phyloP scores from a whole-genome alignment of 2,329 filamentous ascomycete species.

The Epichloe coenophiala region DNA sequence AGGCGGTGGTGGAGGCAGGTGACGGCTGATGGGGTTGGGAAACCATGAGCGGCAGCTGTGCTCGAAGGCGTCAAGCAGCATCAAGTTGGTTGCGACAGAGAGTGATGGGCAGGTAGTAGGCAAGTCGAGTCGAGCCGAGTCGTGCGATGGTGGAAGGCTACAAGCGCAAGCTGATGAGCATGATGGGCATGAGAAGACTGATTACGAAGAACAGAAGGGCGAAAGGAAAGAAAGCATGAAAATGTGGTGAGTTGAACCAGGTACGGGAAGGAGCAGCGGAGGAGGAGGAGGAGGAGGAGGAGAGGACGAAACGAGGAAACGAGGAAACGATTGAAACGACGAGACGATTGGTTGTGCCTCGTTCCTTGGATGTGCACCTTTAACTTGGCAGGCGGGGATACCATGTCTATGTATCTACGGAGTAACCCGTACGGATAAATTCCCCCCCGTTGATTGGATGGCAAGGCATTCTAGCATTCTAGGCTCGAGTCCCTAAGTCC shows the following conservation, averaged over 20 bases:
- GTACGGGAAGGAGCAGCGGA: not conserved
- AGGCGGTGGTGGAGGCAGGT: constrained; percentile 3
- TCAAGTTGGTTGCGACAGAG: not conserved
- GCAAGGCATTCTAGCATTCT: not conserved
- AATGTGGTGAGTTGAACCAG: not conserved
- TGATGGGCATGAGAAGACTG: too few relatives aligned
- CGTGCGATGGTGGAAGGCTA: not conserved
- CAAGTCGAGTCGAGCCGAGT: not conserved
- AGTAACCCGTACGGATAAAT: too few relatives aligned
- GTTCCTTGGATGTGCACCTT: too few relatives aligned
- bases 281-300: too few relatives aligned
- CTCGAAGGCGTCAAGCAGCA: not conserved
- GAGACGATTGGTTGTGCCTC: not conserved
- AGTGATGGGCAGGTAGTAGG: not conserved
- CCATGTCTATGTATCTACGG: too few relatives aligned
- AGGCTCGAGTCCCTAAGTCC: too few relatives aligned
- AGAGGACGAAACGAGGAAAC: not conserved
- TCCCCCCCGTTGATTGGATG: not conserved
- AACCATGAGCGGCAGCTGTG: constrained; percentile 35
- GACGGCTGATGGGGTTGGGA: constrained; percentile 41
- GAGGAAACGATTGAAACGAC: not conserved
- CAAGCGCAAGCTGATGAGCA: not conserved
- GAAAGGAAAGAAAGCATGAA: too few relatives aligned
- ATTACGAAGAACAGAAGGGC: too few relatives aligned
- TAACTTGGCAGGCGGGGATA: too few relatives aligned